Base-by-base conservation (phyloP, 139 green algal species). In the Micractinium sp. region DNA sequence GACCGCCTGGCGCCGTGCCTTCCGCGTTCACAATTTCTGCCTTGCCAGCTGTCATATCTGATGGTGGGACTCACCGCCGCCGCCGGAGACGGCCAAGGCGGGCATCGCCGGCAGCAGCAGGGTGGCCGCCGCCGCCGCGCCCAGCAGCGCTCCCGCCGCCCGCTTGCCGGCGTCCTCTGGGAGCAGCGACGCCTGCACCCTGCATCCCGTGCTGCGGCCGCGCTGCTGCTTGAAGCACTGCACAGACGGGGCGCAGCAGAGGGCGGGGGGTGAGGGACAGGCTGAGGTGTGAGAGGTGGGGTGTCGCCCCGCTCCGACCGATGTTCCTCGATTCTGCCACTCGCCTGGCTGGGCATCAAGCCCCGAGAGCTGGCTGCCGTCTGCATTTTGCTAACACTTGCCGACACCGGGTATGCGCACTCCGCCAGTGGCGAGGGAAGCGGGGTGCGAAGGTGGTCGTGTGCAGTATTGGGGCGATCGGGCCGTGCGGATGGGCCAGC, bases 21-120 rank as follows among this genome's bases (percentile, higher is more conserved):
- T 29, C 67, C 20, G 33, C 27, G 67, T 56, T 5, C 66, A 9
- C 66, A 4, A 12, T 12, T 73, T 25, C 66, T 73, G 66, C 14
- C 9, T 73, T 29, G 14, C 27, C 67, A 35, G 22, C 67, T 35
- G 67, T 1, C 1, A 1, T 35, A 56, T 56, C 7, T 56, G 47
- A 56, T 75, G 23, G 9, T n/a, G 12, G 18, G 25, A 63, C 83
- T 67, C 67, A 87, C 83, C 91, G 36, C 91, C 91, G 29, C 91
- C 91, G 25, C 91, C 91, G 60, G 89, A 93, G 13, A 93, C 85
- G 27, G 91, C 91, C 0, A 47, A 74, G 0, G 85, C 89, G 36
- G 90, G 63, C 31, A 71, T 41, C 1, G 82, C 53, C 0, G 83
- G 41, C 27, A 91, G 83, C 67, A 91, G 75, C 74, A 91, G 41